phyloP scores from a whole-genome alignment of 495 filamentous ascomycete genomes.

The Hyaloscypha finlandica region DNA sequence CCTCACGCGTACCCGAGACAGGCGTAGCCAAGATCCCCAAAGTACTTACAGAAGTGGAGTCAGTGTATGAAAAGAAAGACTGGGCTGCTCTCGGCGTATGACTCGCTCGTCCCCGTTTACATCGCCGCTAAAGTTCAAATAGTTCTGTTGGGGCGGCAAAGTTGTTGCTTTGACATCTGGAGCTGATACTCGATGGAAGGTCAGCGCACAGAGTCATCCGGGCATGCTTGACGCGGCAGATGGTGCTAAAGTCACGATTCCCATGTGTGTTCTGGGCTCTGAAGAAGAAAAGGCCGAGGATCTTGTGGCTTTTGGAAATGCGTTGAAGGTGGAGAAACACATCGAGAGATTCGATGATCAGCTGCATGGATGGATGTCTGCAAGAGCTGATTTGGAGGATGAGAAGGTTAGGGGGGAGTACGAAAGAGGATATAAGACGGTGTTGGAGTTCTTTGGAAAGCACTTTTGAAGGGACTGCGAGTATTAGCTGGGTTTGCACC shows the following conservation, averaged over 20 bases:
- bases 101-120: not conserved
- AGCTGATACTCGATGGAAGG: constrained; percentile 62
- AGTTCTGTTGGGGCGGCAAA: constrained; percentile 86
- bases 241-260: constrained; percentile 64
- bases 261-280: constrained; percentile 64
- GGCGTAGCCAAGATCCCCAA: constrained; percentile 65
- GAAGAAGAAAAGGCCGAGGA: constrained; percentile 64
- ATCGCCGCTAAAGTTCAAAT: not conserved
- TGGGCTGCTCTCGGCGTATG: constrained; percentile 78
- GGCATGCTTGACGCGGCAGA: constrained; percentile 86
- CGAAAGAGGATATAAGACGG: constrained; percentile 70
- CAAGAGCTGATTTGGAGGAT: constrained; percentile 67
- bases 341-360: constrained; percentile 81
- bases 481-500: not conserved
- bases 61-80: constrained; percentile 57
- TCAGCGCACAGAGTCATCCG: constrained; percentile 71
- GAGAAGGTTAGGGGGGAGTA: constrained; percentile 72
- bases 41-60: constrained; percentile 58
- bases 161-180: constrained; percentile 59
- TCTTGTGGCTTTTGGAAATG: constrained; percentile 69
- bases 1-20: constrained; percentile 59
- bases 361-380: constrained; percentile 91
- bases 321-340: constrained; percentile 64
- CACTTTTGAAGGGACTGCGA: not conserved
- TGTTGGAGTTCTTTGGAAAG: constrained; percentile 74